Conservation (phyloP, 1,284 basidiomycete genomes). For the Cutaneotrichosporon sp. region DNA sequence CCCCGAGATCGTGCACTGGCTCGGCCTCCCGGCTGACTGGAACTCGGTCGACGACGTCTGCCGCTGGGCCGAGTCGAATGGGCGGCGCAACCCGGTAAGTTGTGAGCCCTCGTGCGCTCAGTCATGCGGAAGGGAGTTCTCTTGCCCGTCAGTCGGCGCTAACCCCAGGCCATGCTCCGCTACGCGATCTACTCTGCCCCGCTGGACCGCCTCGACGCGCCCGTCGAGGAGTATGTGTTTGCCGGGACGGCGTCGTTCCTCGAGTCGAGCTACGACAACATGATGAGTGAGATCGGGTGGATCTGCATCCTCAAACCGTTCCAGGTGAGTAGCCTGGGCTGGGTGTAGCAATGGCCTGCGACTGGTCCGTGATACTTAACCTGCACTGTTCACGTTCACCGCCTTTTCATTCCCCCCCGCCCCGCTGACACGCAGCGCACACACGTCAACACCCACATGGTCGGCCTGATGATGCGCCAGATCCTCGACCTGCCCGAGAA, state of each 20-base stretch:
- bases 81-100: constrained; percentile 25
- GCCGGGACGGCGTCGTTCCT: constrained; percentile 37
- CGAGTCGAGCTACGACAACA: constrained; percentile 23
- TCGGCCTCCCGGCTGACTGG: constrained; percentile 16
- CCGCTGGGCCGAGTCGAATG: constrained; percentile 26
- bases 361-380: too few species aligned
- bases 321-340: constrained; percentile 36
- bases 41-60: constrained; percentile 28
- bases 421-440: constrained; percentile 25
- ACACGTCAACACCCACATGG: constrained; percentile 40
- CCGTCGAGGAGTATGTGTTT: constrained; percentile 29
- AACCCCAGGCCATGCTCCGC: constrained; percentile 8
- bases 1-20: constrained; percentile 25
- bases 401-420: neutral
- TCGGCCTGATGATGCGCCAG: constrained; percentile 37
- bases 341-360: too few species aligned
- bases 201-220: constrained; percentile 17
- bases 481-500: constrained; percentile 31
- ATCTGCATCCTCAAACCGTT: constrained; percentile 35
- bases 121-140: neutral
- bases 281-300: constrained; percentile 38
- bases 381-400: neutral
- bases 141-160: neutral
- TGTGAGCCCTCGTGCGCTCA: neutral
- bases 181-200: constrained; percentile 39